Evolutionary conservation across 495 filamentous ascomycete species (phyloP), one percentile per base, ranked within the genome.

Genomic region (Clohesyomyces aquaticus): DNA sequence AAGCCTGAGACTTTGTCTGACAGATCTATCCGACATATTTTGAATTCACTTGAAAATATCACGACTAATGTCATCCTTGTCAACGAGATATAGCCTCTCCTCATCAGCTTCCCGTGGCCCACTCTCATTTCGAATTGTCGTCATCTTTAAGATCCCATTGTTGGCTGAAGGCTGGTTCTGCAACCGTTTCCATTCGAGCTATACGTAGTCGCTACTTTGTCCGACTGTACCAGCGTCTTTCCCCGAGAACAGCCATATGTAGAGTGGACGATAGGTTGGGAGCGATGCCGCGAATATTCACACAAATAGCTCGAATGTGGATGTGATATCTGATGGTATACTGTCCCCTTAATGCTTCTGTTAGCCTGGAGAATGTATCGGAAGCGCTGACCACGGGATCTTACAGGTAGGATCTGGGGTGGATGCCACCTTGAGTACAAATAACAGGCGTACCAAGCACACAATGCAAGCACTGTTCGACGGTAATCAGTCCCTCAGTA

Each of bases 321-420:
- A 47, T 4, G 43, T 22, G 14, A 47, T 47, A 8, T n/a, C 43
- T 8, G 43, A 47, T n/a, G 43, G 43, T 18, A 47, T 47, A n/a
- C 43, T 47, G n/a, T 47, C 43, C 43, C 43, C 43, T 47, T 47
- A 4, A 6, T 8, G 4, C 4, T 22, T 4, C 8, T 8, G 8
- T 22, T 18, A 22, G 16, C 14, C 8, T 22, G 18, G 6, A n/a
- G 4, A 47, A 4, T 8, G 4, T n/a, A 18, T 18, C 6, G 8
- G 14, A 47, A 4, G n/a, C 21, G 21, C 4, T 47, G 43, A n/a
- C 8, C 8, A 6, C 16, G 21, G 18, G 21, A 18, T 8, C 43
- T 47, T 47, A 47, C 43, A 47, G 8, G 43, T 47, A n/a, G 43
- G 43, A 47, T 47, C 43, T 22, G 43, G 43, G 14, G 43, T 47